Conservation (phyloP, 2,329 filamentous ascomycete genomes). For the Talaromyces sp. region DNA sequence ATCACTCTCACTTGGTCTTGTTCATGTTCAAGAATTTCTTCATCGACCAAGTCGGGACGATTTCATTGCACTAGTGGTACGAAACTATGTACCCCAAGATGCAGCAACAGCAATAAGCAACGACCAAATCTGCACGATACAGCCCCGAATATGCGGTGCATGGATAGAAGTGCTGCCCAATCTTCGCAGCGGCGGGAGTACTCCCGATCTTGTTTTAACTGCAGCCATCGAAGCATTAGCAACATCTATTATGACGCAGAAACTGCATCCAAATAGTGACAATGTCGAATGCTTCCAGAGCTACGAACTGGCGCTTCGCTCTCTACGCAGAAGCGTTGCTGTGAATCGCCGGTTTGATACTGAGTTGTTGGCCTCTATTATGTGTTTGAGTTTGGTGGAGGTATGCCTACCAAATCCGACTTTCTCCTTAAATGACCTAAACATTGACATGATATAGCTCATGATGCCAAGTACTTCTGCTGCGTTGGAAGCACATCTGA, state of each 20-base stretch:
- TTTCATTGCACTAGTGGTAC: neutral
- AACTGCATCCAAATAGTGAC: neutral
- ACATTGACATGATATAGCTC: constrained; percentile 30
- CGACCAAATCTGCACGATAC: constrained; percentile 8
- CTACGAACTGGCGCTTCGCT: neutral
- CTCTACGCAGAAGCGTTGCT: constrained; percentile 19
- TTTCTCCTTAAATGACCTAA: too few relatives aligned
- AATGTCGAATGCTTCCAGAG: neutral
- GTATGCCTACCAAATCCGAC: constrained; percentile 25
- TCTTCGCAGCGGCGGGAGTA: constrained; percentile 27
- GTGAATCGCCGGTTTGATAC: constrained; percentile 21
- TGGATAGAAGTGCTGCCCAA: constrained; percentile 44
- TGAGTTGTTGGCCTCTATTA: constrained; percentile 35
- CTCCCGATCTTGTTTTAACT: neutral
- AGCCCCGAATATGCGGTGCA: constrained; percentile 38
- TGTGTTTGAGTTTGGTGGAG: constrained; percentile 37
- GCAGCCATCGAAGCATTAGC: neutral
- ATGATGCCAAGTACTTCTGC: constrained; percentile 33
- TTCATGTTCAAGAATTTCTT: neutral
- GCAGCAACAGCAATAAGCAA: neutral
- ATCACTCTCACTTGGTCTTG: neutral
- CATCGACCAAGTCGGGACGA: neutral
- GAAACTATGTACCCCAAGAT: neutral
- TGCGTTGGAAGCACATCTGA: constrained; percentile 34
- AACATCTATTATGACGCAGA: neutral